A percentile compares a stretch with the other conserved stretches of the same genome.
Conservation (phyloP, 805 yeast species). For the Candida nonsorbophila region DNA sequence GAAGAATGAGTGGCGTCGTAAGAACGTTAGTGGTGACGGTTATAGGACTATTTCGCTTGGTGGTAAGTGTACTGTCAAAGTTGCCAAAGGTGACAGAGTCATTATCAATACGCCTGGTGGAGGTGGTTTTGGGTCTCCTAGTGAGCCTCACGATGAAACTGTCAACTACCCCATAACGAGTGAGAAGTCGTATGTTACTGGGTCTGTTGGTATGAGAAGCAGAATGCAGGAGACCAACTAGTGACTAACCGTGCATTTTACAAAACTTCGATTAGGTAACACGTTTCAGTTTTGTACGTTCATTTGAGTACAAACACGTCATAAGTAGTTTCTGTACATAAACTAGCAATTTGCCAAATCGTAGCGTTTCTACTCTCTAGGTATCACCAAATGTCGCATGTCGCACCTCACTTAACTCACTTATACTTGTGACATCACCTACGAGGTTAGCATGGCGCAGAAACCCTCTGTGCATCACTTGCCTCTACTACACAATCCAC, state of each 20-base stretch:
- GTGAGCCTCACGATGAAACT: constrained; percentile 1
- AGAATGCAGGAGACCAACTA: constrained; percentile 33
- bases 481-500: constrained; percentile 57
- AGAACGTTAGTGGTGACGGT: constrained; percentile 10
- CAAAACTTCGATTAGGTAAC: too few relatives aligned
- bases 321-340: too few relatives aligned
- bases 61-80: constrained; percentile 27
- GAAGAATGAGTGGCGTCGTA: constrained; percentile 26
- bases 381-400: too few relatives aligned
- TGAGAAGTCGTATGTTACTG: constrained; percentile 21
- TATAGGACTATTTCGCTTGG: constrained; percentile 22
- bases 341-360: too few relatives aligned
- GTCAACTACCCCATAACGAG: constrained; percentile 17
- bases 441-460: too few relatives aligned
- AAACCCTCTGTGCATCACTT: too few relatives aligned
- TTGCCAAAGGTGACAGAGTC: constrained; percentile 35
- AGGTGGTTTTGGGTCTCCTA: constrained; percentile 34
- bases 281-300: too few relatives aligned
- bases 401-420: too few relatives aligned
- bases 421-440: too few relatives aligned
- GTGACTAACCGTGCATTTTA: too few relatives aligned
- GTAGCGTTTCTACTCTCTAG: too few relatives aligned
- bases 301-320: too few relatives aligned
- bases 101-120: constrained; percentile 40
- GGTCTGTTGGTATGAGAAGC: constrained; percentile 30